A percentile compares a stretch with the other conserved stretches of the same genome.
Conservation (phyloP, 257 asterid species). For the Gynochthodes officinalis region DNA sequence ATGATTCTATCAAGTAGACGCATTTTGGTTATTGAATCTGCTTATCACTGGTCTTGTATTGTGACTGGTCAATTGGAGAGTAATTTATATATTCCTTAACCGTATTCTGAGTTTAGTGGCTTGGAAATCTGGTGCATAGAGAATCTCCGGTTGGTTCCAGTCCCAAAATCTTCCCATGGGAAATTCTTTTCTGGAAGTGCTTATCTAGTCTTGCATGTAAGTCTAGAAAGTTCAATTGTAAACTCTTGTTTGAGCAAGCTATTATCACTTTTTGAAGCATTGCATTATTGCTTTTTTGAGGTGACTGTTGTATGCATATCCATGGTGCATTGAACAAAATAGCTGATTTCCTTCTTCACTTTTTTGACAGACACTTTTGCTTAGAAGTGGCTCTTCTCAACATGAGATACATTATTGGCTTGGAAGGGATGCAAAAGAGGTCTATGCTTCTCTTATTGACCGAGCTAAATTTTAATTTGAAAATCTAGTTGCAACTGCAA, state of each 20-base stretch:
- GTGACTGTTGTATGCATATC: not conserved
- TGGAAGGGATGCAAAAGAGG: slow-evolving; percentile 73
- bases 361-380: slow-evolving; percentile 48
- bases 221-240: not conserved
- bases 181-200: slow-evolving; percentile 78
- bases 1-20: not conserved
- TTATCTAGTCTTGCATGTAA: slow-evolving; percentile 71
- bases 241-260: not conserved
- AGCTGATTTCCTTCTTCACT: slow-evolving; percentile 1
- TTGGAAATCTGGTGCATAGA: slow-evolving; percentile 83
- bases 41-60: slow-evolving; percentile 8
- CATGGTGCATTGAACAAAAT: not conserved
- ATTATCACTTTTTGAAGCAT: not conserved
- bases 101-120: slow-evolving; percentile 54
- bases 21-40: not conserved
- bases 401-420: slow-evolving; percentile 84
- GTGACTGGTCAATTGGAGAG: slow-evolving; percentile 9
- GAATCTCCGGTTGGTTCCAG: slow-evolving; percentile 53
- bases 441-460: slow-evolving; percentile 22
- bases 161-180: slow-evolving; percentile 60
- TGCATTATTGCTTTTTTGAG: not conserved
- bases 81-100: slow-evolving; percentile 21
- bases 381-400: slow-evolving; percentile 50
- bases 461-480: not conserved
- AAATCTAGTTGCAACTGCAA: not conserved